Conservation (phyloP, 805 yeast species). For the Spathaspora arborariae region DNA sequence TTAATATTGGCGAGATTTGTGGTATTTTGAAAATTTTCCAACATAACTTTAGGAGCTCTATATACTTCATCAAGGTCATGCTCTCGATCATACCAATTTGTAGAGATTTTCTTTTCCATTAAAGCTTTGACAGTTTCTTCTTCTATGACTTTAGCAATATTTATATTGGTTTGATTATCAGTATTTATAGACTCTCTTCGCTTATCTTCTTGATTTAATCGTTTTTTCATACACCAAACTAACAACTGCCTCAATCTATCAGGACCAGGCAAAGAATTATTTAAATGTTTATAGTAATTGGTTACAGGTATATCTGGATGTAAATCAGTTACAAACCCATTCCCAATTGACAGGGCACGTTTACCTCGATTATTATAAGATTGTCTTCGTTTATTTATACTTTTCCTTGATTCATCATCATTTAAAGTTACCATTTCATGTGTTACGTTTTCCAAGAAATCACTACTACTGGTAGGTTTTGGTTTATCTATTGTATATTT, state of each 20-base stretch:
- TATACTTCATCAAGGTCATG: conserved; percentile 16
- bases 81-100: conserved; percentile 63
- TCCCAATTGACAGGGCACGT: conserved; percentile 69
- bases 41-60: conserved; percentile 21
- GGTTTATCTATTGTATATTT: not conserved
- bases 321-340: conserved; percentile 65
- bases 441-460: not conserved
- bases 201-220: conserved; percentile 20
- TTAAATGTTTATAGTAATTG: conserved; percentile 61
- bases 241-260: conserved; percentile 67
- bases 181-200: conserved; percentile 13
- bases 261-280: conserved; percentile 62
- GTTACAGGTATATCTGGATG: conserved; percentile 54
- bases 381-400: conserved; percentile 36
- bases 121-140: conserved; percentile 60
- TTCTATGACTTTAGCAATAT: conserved; percentile 60
- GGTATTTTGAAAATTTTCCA: conserved; percentile 60
- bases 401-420: not conserved
- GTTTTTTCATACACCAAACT: conserved; percentile 62
- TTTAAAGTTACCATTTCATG: not conserved
- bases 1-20: conserved; percentile 47
- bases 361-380: conserved; percentile 63
- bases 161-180: conserved; percentile 42
- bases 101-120: conserved; percentile 53
- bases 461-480: not conserved